Conservation (phyloP, 768 basidiomycete genomes). For the Termitomyces sp. region DNA sequence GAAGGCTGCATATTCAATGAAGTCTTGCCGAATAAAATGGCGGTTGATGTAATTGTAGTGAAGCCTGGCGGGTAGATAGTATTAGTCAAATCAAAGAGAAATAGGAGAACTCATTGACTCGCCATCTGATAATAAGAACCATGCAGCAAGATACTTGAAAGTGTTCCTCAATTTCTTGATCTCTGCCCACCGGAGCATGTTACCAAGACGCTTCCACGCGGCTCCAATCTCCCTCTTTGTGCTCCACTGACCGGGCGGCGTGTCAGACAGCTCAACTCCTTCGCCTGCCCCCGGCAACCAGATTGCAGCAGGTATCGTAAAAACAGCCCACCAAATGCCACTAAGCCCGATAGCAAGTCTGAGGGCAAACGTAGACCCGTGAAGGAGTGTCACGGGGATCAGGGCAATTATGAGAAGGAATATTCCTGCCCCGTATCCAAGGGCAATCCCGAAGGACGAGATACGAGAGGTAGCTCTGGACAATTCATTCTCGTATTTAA, state of each 20-base stretch:
- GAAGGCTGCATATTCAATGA: constrained; percentile 75
- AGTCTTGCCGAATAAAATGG: constrained; percentile 90
- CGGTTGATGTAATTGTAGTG: constrained; percentile 88
- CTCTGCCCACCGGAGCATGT: constrained; percentile 71
- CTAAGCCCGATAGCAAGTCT: constrained; percentile 81
- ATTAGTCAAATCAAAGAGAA: neutral
- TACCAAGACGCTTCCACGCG: constrained; percentile 74
- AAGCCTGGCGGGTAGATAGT: constrained; percentile 48
- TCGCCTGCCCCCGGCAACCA: constrained; percentile 55
- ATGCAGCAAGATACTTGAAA: constrained; percentile 86
- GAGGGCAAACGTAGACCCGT: constrained; percentile 74
- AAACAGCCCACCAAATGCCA: constrained; percentile 85
- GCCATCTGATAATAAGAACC: constrained; percentile 95
- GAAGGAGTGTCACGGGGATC: constrained; percentile 68
- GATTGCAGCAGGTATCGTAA: constrained; percentile 71
- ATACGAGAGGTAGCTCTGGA: constrained; percentile 78
- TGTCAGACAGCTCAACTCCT: constrained; percentile 14
- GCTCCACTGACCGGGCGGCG: constrained; percentile 32
- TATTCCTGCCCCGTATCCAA: constrained; percentile 85
- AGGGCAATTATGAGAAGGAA: constrained; percentile 66
- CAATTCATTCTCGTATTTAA: constrained; percentile 50
- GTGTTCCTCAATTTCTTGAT: constrained; percentile 75
- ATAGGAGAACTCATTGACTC: constrained; percentile 11
- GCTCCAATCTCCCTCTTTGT: constrained; percentile 46
- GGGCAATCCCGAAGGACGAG: constrained; percentile 80